Evolutionary conservation across 108 stramenopile species (phyloP), one percentile per base, ranked within the genome.

Genomic region (Schizochytrium sp.): DNA sequence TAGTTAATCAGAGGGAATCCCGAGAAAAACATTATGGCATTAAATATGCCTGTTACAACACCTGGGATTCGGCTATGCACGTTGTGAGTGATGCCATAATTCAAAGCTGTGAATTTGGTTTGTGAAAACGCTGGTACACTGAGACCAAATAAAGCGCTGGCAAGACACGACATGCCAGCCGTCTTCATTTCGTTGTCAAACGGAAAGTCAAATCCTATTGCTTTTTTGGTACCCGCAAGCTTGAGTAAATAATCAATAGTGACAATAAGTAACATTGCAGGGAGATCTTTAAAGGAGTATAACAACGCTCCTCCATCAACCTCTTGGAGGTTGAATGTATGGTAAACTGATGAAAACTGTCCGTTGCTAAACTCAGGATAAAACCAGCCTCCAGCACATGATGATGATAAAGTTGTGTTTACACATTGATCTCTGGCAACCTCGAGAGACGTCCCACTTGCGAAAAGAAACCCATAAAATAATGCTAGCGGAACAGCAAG

Each of bases 181-280:
- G 53, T 55, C 53, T 83, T 83, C 76, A 83, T 49, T 40, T 83
- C 76, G 50, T 83, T 49, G 76, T 83, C 76, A 42, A 83, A 83
- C 12, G 50, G 50, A 83, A 83, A 83, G 76, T 83, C 76, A 83
- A 83, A 55, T 0, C 76, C 76, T 42, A 55, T 5, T 13, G 50
- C 76, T 40, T 83, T 83, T 28, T 83, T 83, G 45, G 50, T 83
- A 13, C 76, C 76, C n/a, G 76, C 76, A 56, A 83, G 76, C 76
- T 83, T 83, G 76, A 83, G 76, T 53, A 83, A 28, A 53, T 83
- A 83, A 40, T 83, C 76, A 42, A 83, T 55, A 53, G 55, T 53
- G 10, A 83, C 76, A n/a, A 83, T 55, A 40, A 83, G 47, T 53
- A 83, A n/a, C 76, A 83, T 83, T 7, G 76, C 50, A 5, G 76